Conservation (phyloP, 345 rosid genomes). For the Turnera subulata region DNA sequence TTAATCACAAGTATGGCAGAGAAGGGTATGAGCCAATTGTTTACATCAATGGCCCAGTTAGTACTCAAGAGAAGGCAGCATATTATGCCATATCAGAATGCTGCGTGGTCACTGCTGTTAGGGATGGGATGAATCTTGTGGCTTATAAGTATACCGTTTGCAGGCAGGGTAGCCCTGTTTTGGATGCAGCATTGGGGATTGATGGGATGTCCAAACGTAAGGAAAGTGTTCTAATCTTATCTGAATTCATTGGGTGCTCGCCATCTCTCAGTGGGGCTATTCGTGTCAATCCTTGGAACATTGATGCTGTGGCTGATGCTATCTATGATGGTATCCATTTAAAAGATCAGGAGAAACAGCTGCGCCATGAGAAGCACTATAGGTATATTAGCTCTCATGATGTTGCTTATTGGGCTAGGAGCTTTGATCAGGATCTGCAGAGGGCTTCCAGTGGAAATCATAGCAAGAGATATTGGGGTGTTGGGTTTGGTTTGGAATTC, state of each 20-base stretch:
- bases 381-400: slow-evolving; percentile 81
- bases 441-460: slow-evolving; percentile 74
- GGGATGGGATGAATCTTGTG: slow-evolving; percentile 91
- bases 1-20: slow-evolving; percentile 47
- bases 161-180: slow-evolving; percentile 61
- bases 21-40: slow-evolving; percentile 67
- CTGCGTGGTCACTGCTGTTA: slow-evolving; percentile 68
- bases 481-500: slow-evolving; percentile 69
- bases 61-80: slow-evolving; percentile 59
- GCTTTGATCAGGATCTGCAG: slow-evolving; percentile 66
- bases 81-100: slow-evolving; percentile 69
- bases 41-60: slow-evolving; percentile 43
- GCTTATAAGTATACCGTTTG: slow-evolving; percentile 74
- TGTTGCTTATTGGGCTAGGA: slow-evolving; percentile 71
- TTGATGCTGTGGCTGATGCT: slow-evolving; percentile 56
- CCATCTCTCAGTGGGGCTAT: slow-evolving; percentile 88
- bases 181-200: slow-evolving; percentile 51
- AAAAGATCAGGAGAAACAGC: slow-evolving; percentile 45
- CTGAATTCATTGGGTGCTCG: slow-evolving; percentile 88
- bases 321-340: slow-evolving; percentile 48
- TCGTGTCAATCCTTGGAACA: slow-evolving; percentile 84
- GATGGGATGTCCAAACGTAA: slow-evolving; percentile 25
- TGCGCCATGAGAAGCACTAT: slow-evolving; percentile 81
- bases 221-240: slow-evolving; percentile 66
- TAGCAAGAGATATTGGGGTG: slow-evolving; percentile 65